Percentiles rank a stretch among this genome's conserved stretches.
Conservation (phyloP, 1,284 basidiomycete genomes). For the Sporisorium exsertum region DNA sequence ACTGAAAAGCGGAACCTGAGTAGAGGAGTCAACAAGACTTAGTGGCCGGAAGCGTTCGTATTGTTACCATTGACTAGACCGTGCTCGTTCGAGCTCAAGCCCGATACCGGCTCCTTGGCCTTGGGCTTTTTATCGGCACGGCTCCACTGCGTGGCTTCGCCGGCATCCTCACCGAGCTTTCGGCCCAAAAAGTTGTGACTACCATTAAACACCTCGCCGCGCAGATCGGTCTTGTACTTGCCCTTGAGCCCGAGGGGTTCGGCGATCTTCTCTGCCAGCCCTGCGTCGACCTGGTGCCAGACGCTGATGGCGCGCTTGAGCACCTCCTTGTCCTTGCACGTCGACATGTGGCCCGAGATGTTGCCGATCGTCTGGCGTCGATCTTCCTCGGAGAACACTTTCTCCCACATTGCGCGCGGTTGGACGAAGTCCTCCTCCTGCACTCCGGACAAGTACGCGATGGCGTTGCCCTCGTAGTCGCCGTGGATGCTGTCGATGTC, state of each 20-base stretch:
- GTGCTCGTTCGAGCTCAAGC: slow-evolving; percentile 20
- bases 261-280: slow-evolving; percentile 51
- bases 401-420: slow-evolving; percentile 81
- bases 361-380: slow-evolving; percentile 35
- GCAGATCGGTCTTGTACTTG: slow-evolving; percentile 49
- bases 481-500: slow-evolving; percentile 37
- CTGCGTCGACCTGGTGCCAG: slow-evolving; percentile 55
- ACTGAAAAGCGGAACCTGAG: not conserved
- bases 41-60: slow-evolving; percentile 12
- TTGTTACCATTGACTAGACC: slow-evolving; percentile 19
- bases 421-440: slow-evolving; percentile 83
- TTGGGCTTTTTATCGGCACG: slow-evolving; percentile 23
- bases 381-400: slow-evolving; percentile 78
- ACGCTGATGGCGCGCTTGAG: slow-evolving; percentile 44
- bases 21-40: not conserved
- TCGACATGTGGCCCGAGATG: slow-evolving; percentile 56
- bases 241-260: slow-evolving; percentile 42
- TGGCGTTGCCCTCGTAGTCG: slow-evolving; percentile 70
- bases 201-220: slow-evolving; percentile 44
- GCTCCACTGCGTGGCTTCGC: slow-evolving; percentile 5
- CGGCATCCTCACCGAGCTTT: slow-evolving; percentile 22
- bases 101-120: slow-evolving; percentile 26
- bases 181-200: slow-evolving; percentile 53
- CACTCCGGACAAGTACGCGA: slow-evolving; percentile 77
- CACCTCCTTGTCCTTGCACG: slow-evolving; percentile 32